phyloP scores from a whole-genome alignment of 192 early-diverging fungal genomes.

The Geranomyces michiganensis region DNA sequence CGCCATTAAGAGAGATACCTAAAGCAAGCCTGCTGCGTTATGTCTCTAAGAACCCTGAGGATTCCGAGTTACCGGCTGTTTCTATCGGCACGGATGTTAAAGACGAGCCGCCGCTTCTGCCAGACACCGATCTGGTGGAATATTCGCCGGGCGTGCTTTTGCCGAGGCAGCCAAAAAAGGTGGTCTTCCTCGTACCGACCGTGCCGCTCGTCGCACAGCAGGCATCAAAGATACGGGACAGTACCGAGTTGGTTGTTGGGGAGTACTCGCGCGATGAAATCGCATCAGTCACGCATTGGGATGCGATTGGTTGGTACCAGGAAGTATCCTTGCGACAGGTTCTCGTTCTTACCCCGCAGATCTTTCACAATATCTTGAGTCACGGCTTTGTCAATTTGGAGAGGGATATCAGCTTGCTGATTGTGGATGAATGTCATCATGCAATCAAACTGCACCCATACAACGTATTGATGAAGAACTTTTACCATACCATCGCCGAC shows the following conservation, averaged over 20 bases:
- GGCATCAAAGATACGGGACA: slow-evolving; percentile 68
- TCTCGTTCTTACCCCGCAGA: slow-evolving; percentile 86
- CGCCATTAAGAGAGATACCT: slow-evolving; percentile 40
- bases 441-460: slow-evolving; percentile 79
- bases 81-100: neutral
- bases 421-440: slow-evolving; percentile 95
- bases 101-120: neutral
- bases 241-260: slow-evolving; percentile 69
- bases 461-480: slow-evolving; percentile 79
- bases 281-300: slow-evolving; percentile 38
- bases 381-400: slow-evolving; percentile 58
- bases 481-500: slow-evolving; percentile 64
- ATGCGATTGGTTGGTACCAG: slow-evolving; percentile 63
- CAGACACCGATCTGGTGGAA: neutral
- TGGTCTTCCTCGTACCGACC: slow-evolving; percentile 78
- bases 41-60: neutral
- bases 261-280: slow-evolving; percentile 58
- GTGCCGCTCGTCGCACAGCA: slow-evolving; percentile 89
- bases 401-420: slow-evolving; percentile 68
- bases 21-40: neutral
- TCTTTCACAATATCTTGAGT: slow-evolving; percentile 78
- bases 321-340: slow-evolving; percentile 69
- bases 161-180: slow-evolving; percentile 39
- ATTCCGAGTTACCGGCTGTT: neutral
- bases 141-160: slow-evolving; percentile 11